Evolutionary conservation across 108 stramenopile genomes (phyloP), one percentile per base, ranked within the genome.

Genomic region (Heterococcus sp.): DNA sequence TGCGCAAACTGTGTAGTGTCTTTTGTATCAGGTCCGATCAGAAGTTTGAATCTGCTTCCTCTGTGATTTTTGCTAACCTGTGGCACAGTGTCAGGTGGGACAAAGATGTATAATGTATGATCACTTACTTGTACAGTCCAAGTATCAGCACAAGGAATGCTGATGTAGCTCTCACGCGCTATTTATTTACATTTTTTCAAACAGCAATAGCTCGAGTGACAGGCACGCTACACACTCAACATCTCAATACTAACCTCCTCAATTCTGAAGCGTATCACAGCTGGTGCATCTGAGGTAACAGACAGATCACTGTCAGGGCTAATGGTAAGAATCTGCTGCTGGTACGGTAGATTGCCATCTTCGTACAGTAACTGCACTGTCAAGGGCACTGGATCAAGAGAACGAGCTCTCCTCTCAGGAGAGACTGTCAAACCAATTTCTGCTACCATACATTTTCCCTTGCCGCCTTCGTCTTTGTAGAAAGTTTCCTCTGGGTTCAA

Each of bases 1-100:
- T 71, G 27, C 38, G 37, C 71, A 27, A 21, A 27, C 34, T 32
- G 32, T 2, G 71, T 35, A 21, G 34, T 38, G 26, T 4, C 4
- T 37, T 71, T 71, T 32, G 71, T 71, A 38, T 71, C 71, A 5
- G 71, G 37, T 27, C 27, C 35, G 27, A 71, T 21, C 35, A 71
- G 35, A 2, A 71, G 71, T 2, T 35, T 32, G 71, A 71, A 71
- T 37, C 38, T 71, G 34, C 38, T 32, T 14, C 71, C 71, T 14
- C 71, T 35, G 71, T 71, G 71, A 38, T 71, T 71, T 35, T 71
- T 71, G 71, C 71, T 71, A 35, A 71, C 71, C 35, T 71, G 34
- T 71, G 8, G 21, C 46, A 58, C 21, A 58, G 46, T 14, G 21
- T 21, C 46, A 58, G 8, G 46, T 14, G 46, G 14, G 14, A 14